These are phyloP conservation scores for Dipteronia sinensis DNA, from an alignment of 345 rosid species.

Conservation along the genomic window DNA sequence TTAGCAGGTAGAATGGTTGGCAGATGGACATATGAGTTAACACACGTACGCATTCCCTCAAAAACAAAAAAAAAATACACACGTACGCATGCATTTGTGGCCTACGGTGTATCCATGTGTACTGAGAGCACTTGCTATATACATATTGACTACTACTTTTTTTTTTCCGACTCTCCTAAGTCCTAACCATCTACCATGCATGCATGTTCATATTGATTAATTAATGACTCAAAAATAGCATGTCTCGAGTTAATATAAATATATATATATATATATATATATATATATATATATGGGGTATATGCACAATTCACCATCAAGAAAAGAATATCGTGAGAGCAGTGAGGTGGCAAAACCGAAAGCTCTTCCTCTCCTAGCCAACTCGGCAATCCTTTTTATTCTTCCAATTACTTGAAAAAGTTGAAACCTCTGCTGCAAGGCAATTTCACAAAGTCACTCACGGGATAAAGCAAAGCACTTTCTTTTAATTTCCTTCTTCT, in stretches of 20 bases:
- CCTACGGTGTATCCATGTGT: not conserved
- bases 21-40: not conserved
- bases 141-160: too few relatives aligned
- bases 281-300: too few relatives aligned
- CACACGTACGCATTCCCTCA: not conserved
- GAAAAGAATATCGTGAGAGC: conserved; percentile 8
- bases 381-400: not conserved
- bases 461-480: conserved; percentile 10
- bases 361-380: not conserved
- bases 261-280: too few relatives aligned
- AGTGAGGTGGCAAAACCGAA: conserved; percentile 2
- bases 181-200: not conserved
- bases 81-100: not conserved
- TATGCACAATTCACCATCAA: not conserved
- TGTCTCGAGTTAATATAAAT: too few relatives aligned
- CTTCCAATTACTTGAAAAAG: not conserved
- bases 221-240: not conserved
- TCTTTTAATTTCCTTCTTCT: not conserved
- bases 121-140: not conserved
- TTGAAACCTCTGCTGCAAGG: conserved; percentile 11
- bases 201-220: not conserved
- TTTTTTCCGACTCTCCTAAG: not conserved
- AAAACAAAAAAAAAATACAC: too few relatives aligned
- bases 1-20: not conserved
- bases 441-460: not conserved